phyloP scores from a whole-genome alignment of 1,284 basidiomycete species.

The Fomitiporia mediterranea region DNA sequence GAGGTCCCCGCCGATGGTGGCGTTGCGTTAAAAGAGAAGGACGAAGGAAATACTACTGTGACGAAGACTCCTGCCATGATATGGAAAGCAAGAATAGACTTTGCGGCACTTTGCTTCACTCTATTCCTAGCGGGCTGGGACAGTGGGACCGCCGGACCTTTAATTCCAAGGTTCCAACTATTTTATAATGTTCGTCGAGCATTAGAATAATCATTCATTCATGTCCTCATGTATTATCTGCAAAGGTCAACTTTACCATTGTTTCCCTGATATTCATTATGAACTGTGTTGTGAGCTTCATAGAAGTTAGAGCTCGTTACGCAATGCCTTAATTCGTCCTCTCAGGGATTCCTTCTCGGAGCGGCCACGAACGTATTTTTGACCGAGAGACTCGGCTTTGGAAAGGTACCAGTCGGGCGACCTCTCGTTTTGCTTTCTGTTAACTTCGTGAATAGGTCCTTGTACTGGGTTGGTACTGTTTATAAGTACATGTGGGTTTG shows the following conservation, averaged over 20 bases:
- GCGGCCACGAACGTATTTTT: constrained; percentile 28
- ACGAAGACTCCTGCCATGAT: constrained; percentile 3
- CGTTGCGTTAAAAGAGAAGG: neutral
- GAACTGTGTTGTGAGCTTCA: constrained; percentile 16
- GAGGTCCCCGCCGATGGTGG: neutral
- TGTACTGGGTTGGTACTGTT: constrained; percentile 24
- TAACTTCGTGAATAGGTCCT: constrained; percentile 43
- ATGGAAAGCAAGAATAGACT: constrained; percentile 12
- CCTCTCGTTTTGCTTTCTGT: constrained; percentile 16
- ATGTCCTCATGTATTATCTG: neutral
- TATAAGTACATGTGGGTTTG: neutral
- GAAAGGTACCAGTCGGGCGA: constrained; percentile 23
- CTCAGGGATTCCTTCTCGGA: constrained; percentile 19
- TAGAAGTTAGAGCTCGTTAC: neutral
- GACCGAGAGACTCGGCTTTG: constrained; percentile 32
- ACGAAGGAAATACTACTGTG: neutral
- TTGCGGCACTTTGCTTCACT: constrained; percentile 15
- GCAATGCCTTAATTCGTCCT: neutral
- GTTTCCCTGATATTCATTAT: constrained; percentile 18
- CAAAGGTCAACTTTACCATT: constrained; percentile 16
- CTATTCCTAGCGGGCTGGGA: constrained; percentile 21
- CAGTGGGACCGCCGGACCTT: constrained; percentile 15
- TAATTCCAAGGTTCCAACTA: constrained; percentile 16
- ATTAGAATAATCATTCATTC: neutral
- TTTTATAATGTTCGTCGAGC: constrained; percentile 15